phyloP scores from a whole-genome alignment of 306 rosid genomes.

The Styphnolobium japonicum region DNA sequence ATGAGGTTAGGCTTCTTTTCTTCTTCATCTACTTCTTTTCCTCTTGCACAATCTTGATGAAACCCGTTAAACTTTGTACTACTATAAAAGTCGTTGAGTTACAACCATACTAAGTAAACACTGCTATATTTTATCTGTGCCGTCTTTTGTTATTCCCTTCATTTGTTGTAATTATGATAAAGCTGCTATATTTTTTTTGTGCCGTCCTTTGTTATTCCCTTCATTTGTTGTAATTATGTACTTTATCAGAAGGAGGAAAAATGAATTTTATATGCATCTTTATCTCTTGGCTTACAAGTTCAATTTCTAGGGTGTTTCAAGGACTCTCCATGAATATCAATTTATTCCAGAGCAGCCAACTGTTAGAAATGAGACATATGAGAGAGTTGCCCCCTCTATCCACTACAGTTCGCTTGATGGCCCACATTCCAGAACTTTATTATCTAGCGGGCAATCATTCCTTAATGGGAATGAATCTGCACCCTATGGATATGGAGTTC shows the following conservation, averaged over 20 bases:
- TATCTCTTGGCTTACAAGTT: conserved; percentile 11
- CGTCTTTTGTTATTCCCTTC: not conserved
- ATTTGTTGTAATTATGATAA: not conserved
- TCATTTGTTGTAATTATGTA: not conserved
- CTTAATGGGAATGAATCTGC: conserved; percentile 45
- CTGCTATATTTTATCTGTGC: not conserved
- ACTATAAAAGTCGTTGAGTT: not conserved
- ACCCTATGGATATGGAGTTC: conserved; percentile 48
- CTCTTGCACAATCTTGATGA: conserved; percentile 1
- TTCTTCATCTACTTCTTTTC: not conserved
- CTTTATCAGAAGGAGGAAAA: not conserved
- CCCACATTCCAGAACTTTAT: conserved; percentile 39
- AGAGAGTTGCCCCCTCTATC: conserved; percentile 42
- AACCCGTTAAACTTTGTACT: not conserved
- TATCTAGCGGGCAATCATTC: conserved; percentile 36
- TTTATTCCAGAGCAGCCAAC: conserved; percentile 81
- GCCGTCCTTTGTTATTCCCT: not conserved
- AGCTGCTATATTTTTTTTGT: no score
- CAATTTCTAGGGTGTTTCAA: conserved; percentile 48
- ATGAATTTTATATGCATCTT: not conserved
- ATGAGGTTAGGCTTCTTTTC: conserved; percentile 45
- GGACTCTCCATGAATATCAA: conserved; percentile 72
- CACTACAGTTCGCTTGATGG: conserved; percentile 46
- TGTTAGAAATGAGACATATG: conserved; percentile 52
- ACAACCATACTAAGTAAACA: not conserved